Conservation (phyloP, 78 protist species). For the Dictyostelium firmibasis region DNA sequence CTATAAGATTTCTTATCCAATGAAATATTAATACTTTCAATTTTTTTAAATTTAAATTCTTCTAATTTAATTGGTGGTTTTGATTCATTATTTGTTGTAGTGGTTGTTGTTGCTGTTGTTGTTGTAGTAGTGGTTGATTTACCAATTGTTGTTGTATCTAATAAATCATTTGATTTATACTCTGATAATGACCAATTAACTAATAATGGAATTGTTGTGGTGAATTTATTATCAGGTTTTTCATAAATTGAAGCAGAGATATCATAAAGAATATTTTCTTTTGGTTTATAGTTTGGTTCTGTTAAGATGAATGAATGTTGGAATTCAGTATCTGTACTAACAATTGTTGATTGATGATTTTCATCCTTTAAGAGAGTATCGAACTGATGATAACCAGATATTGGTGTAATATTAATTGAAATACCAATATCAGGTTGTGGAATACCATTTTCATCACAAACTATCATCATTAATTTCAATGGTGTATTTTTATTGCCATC, state of each 20-base stretch:
- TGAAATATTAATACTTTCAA: not conserved
- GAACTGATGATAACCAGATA: not conserved
- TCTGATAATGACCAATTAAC: conserved; percentile 31
- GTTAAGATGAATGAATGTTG: not conserved
- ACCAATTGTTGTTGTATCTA: not conserved
- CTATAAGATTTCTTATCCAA: conserved; percentile 34
- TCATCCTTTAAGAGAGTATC: not conserved
- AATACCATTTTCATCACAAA: conserved; percentile 39
- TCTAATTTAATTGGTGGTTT: not conserved
- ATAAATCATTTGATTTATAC: not conserved
- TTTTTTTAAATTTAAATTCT: not conserved
- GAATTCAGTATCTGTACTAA: not conserved
- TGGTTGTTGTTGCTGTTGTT: not conserved
- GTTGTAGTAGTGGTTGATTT: not conserved
- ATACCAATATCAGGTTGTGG: conserved; percentile 2
- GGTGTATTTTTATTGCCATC: conserved; percentile 12
- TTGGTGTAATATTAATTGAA: not conserved
- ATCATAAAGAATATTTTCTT: not conserved
- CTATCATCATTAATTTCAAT: conserved; percentile 16
- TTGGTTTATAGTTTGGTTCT: conserved; percentile 43
- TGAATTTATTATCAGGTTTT: conserved; percentile 6
- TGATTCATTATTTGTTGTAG: not conserved
- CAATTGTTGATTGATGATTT: not conserved
- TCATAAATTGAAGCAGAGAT: conserved; percentile 9
- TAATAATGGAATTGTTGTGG: not conserved